phyloP scores from a whole-genome alignment of 2,329 filamentous ascomycete species.

The Arthroderma uncinatum region DNA sequence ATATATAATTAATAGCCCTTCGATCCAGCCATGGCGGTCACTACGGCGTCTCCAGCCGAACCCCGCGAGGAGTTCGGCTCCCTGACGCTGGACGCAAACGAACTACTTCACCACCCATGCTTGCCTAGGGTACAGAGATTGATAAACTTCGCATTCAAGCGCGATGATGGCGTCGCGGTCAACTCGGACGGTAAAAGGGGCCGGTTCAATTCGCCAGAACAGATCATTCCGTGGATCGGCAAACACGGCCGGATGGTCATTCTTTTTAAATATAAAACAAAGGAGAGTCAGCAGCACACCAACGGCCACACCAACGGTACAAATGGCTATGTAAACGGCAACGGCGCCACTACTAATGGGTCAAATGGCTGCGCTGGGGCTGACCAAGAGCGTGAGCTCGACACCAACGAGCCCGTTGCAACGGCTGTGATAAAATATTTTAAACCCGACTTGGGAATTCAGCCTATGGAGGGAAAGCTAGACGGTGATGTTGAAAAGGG shows the following conservation, averaged over 20 bases:
- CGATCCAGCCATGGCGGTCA: background rate
- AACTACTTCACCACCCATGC: slow-evolving; percentile 9
- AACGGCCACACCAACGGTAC: background rate
- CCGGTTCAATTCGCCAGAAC: background rate
- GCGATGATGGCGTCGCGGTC: slow-evolving; percentile 2
- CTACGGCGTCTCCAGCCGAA: background rate
- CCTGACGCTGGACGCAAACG: slow-evolving; percentile 8
- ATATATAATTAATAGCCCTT: background rate
- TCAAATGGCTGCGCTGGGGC: background rate
- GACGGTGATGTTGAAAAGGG: background rate
- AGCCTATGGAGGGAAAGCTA: background rate
- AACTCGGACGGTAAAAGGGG: slow-evolving; percentile 5
- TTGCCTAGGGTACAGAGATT: slow-evolving; percentile 4
- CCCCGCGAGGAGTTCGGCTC: slow-evolving; percentile 3
- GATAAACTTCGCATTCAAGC: slow-evolving; percentile 7
- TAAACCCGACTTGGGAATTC: slow-evolving; percentile 4
- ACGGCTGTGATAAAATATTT: slow-evolving; percentile 11
- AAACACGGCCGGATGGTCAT: slow-evolving; percentile 10
- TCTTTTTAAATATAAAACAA: slow-evolving; percentile 6
- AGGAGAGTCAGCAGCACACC: background rate
- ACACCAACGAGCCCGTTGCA: slow-evolving; percentile 8
- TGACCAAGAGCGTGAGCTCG: background rate
- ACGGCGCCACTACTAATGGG: background rate
- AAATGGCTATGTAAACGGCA: background rate
- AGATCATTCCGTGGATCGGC: background rate